Evolutionary conservation across 345 rosid species (phyloP).

Genomic region (Corchorus olitorius): DNA sequence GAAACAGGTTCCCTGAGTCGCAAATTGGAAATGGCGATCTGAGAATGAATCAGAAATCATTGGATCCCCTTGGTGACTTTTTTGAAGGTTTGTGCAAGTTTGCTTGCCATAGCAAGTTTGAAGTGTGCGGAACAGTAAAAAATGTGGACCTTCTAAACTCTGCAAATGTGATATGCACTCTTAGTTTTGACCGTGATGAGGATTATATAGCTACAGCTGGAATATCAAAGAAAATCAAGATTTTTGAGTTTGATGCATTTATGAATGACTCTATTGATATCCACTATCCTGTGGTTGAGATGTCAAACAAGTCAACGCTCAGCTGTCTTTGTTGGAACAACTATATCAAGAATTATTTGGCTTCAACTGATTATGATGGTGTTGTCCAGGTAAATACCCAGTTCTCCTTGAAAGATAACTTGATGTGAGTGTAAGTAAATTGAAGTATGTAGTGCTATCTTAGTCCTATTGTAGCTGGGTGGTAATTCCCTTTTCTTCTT

Average conservation of each 20-base stretch:
- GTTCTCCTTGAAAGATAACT: constrained; percentile 17
- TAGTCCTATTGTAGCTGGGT: constrained; percentile 1
- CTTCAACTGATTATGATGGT: constrained; percentile 90
- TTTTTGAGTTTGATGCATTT: constrained; percentile 70
- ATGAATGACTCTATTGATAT: constrained; percentile 68
- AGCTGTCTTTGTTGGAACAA: constrained; percentile 94
- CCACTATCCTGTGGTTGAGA: constrained; percentile 84
- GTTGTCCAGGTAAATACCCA: constrained; percentile 58
- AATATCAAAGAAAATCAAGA: constrained; percentile 81
- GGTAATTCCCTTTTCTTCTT: not conserved
- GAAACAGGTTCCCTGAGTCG: constrained; percentile 39
- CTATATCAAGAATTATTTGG: constrained; percentile 86
- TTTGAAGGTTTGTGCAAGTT: constrained; percentile 81
- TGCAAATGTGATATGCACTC: constrained; percentile 77
- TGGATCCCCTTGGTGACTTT: constrained; percentile 61
- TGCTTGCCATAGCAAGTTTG: constrained; percentile 74
- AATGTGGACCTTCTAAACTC: constrained; percentile 73
- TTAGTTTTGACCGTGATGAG: constrained; percentile 75
- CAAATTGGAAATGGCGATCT: constrained; percentile 34
- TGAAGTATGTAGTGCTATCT: no score
- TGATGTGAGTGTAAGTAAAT: not conserved
- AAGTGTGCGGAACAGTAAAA: constrained; percentile 70
- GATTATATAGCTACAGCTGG: constrained; percentile 93
- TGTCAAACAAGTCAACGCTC: constrained; percentile 75
- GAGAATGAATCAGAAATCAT: constrained; percentile 38